A percentile compares a stretch with the other conserved stretches of the same genome.
These are phyloP conservation scores for Clarireedia hainanense DNA, from an alignment of 2,329 filamentous ascomycete genomes.

Conservation along the genomic window DNA sequence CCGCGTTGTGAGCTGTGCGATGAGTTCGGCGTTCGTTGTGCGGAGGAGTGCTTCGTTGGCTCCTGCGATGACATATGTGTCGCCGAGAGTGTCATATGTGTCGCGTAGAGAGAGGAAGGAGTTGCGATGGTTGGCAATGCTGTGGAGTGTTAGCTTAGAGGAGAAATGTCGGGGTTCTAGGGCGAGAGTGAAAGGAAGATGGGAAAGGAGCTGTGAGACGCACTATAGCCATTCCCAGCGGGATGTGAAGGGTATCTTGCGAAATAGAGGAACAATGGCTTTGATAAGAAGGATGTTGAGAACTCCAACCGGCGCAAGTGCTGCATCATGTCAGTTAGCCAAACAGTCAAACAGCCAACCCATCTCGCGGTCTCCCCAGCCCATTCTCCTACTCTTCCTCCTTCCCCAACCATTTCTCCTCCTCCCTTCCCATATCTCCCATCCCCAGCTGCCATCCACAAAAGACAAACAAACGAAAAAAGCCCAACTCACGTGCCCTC, in stretches of 20 bases:
- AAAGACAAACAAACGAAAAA: too few species aligned
- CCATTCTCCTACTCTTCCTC: not conserved
- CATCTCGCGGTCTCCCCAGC: not conserved
- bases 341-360: too few species aligned
- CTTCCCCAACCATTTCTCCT: not conserved
- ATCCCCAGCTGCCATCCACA: too few species aligned
- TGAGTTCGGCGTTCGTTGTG: constrained; percentile 23
- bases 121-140: constrained; percentile 15
- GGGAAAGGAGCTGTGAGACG: not conserved
- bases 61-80: constrained; percentile 24
- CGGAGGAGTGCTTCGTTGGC: constrained; percentile 18
- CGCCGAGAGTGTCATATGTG: constrained; percentile 15
- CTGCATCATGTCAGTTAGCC: not conserved
- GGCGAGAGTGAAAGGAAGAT: not conserved
- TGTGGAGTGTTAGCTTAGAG: not conserved
- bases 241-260: constrained; percentile 6
- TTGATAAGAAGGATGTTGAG: constrained; percentile 8
- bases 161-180: too few species aligned
- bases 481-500: too few species aligned
- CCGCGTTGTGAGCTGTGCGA: constrained; percentile 21
- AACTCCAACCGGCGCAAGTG: constrained; percentile 10
- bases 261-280: constrained; percentile 10
- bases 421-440: not conserved
- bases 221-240: constrained; percentile 19
- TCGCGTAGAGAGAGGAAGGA: constrained; percentile 11